A percentile compares a stretch with the other conserved stretches of the same genome.
Evolutionary conservation across 768 basidiomycete genomes (phyloP).

Genomic region (Tephrocybe rancida): DNA sequence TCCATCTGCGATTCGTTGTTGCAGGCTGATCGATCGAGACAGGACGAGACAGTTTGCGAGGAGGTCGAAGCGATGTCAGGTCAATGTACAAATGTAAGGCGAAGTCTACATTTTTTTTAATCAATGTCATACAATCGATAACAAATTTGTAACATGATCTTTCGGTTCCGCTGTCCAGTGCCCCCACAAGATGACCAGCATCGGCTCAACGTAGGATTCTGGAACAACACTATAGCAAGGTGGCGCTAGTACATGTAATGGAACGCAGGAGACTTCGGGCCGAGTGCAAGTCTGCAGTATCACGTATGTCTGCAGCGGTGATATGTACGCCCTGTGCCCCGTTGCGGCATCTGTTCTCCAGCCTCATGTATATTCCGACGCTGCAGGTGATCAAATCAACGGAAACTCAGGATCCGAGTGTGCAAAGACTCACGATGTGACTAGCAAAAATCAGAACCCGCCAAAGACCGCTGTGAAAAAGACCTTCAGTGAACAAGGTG

Average conservation of each 20-base stretch:
- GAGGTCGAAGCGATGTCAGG: no score
- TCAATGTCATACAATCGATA: no score
- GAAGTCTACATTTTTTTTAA: no score
- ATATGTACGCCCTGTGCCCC: constrained; percentile 39
- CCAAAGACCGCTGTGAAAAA: constrained; percentile 43
- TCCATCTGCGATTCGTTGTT: no score
- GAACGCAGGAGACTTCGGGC: constrained; percentile 43
- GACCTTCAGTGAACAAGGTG: not conserved
- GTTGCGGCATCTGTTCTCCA: constrained; percentile 48
- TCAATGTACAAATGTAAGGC: no score
- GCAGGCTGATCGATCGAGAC: no score
- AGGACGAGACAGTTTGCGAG: no score
- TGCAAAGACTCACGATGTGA: constrained; percentile 31
- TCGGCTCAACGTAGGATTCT: no score
- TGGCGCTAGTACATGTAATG: constrained; percentile 55
- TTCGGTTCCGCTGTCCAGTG: no score
- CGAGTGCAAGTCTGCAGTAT: constrained; percentile 46
- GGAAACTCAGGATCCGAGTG: not conserved
- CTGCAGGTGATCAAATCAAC: constrained; percentile 22
- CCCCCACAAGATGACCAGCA: no score
- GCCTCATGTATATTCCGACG: constrained; percentile 50
- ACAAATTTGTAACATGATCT: no score
- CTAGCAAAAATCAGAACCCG: constrained; percentile 44
- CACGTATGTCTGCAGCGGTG: constrained; percentile 44
- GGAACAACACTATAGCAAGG: no score